Evolutionary conservation across 192 early-diverging fungal genomes (phyloP), one percentile per base, ranked within the genome.

Genomic region (Piromyces finnis): DNA sequence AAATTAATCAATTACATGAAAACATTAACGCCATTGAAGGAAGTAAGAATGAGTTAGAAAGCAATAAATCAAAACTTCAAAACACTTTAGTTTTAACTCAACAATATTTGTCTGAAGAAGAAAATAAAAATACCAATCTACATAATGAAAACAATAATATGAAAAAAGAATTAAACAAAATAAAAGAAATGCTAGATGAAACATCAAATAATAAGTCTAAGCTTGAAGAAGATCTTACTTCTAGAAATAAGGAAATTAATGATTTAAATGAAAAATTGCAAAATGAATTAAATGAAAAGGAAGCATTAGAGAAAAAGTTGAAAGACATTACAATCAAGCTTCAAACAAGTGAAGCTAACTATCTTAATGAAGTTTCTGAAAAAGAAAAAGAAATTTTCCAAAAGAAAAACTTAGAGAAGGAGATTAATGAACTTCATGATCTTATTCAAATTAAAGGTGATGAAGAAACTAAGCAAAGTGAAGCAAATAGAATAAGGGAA

Each of bases 401-500:
- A 29, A 81, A 81, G 22, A 77, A 77, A n/a, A 30, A 83, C 27
- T 78, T 91, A 77, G 85, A 85, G 80, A 79, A 80, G 27, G 90
- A 91, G 35, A 83, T 91, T 28, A 89, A 86, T 59, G 88, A 88
- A 82, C 78, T 88, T 77, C 80, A 82, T 14, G 83, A 84, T 15
- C 81, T 90, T 26, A 82, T 88, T 77, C 84, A 90, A 81, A 84
- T 88, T 77, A 89, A 89, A 80, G 88, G 87, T 22, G 87, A 83
- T 12, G 86, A 90, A 81, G 87, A 87, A 82, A 85, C 81, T 80
- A 88, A 89, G 59, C 88, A 89, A 81, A 79, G 79, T 29, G 89
- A 90, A 78, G 68, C 89, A 12, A 84, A 86, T 14, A 79, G 83
- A 37, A 81, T 90, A 27, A 85, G 89, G 29, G 89, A 90, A 78